Base-by-base conservation (phyloP, 2,329 filamentous ascomycete genomes). In the Colletotrichum filicis region DNA sequence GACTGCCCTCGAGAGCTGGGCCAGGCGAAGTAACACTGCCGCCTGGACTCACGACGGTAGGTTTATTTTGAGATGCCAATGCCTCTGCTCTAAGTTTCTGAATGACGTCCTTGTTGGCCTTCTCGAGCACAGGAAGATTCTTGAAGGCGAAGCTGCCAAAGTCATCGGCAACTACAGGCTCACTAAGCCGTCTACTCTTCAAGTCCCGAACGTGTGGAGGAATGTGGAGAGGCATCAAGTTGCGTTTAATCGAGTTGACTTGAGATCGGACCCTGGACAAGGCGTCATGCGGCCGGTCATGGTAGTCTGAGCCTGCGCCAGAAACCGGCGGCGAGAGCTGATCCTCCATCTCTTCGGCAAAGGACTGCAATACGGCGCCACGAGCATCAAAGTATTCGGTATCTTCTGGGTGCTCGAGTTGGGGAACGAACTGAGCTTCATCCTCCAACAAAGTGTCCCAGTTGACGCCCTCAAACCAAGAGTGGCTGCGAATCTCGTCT, bases 21-120 rank as follows among this genome's bases (percentile, higher is more conserved):
- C 88, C 91, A 0, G 94, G 91, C 1, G 93, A 93, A 4, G 85
- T 83, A 56, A 84, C 79, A 46, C 80, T 75, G 9, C 83, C 83
- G 63, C 85, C 84, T 1, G 87, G 85, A 71, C 85, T 89, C 37
- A 83, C 78, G 4, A 82, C 80, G 5, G 85, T 80, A 42, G 84
- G 83, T 78, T 92, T 92, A 78, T 82, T 89, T 76, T 92, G 90
- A 2, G 87, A 83, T 3, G 90, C 95, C 85, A 98, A 88, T 3
- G 97, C 95, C 82, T 98, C 95, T 26, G 95, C 95, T 12, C 95
- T 92, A 70, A 99, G 87, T 81, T 98, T 98, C 78, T 98, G 95
- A 37, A 99, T 98, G 35, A 98, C 95, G 78, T 99, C 97, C 81
- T 99, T 99, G 83, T 99, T 99, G 67, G 97, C 97, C 82, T 98